These are phyloP conservation scores for Geotrichum bryndzae DNA, from an alignment of 1,139 yeast genomes.

Conservation along the genomic window DNA sequence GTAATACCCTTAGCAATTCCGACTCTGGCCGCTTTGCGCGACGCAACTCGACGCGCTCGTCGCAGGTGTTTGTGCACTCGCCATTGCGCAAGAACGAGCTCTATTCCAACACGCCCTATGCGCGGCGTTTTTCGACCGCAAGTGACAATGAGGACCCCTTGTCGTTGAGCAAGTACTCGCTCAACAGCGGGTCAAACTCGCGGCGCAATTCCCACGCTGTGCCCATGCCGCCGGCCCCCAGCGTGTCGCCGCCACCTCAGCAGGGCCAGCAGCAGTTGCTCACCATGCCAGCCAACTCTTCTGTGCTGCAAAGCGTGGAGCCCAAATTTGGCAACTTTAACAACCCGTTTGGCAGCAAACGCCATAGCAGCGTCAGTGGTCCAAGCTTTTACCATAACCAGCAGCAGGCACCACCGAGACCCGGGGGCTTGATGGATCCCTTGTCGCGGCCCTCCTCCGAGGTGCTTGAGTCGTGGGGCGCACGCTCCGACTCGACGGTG, in stretches of 20 bases:
- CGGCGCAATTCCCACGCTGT: constrained; percentile 29
- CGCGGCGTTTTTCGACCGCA: constrained; percentile 13
- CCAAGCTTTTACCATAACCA: background rate
- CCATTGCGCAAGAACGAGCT: constrained; percentile 12
- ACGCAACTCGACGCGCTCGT: constrained; percentile 7
- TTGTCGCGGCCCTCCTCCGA: constrained; percentile 11
- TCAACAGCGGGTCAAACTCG: constrained; percentile 27
- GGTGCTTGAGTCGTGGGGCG: constrained; percentile 1
- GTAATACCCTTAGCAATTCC: constrained; percentile 6
- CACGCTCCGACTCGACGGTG: background rate
- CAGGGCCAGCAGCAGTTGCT: constrained; percentile 4
- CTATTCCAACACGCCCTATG: constrained; percentile 8
- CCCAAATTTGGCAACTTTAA: background rate
- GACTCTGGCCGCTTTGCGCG: constrained; percentile 8
- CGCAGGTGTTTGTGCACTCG: constrained; percentile 12
- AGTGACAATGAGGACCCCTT: constrained; percentile 33
- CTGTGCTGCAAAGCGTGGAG: constrained; percentile 8
- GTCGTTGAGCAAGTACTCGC: constrained; percentile 30
- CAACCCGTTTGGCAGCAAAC: constrained; percentile 6
- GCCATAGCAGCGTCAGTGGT: constrained; percentile 6
- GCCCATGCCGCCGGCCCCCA: constrained; percentile 17
- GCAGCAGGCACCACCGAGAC: constrained; percentile 1
- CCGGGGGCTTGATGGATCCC: background rate
- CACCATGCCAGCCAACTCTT: constrained; percentile 4
- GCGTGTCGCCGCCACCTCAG: background rate